Conservation (phyloP, 2,329 filamentous ascomycete genomes). For the Coniochaeta sp. region DNA sequence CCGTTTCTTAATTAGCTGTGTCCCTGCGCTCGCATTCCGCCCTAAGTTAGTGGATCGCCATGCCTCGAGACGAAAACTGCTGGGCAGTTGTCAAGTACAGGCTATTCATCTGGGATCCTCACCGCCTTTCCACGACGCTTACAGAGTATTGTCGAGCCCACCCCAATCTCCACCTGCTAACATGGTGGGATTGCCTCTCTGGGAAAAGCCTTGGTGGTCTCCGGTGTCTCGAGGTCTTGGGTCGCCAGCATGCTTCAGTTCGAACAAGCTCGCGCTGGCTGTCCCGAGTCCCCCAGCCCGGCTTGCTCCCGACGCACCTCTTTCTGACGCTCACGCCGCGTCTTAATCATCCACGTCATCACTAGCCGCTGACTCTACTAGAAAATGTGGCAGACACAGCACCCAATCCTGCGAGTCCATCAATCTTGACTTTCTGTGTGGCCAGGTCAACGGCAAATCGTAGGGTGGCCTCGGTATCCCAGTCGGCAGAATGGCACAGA, state of each 20-base stretch:
- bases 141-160: neutral
- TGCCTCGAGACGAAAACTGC: neutral
- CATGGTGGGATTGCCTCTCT: neutral
- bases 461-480: conserved; percentile 36
- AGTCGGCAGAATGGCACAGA: conserved; percentile 38
- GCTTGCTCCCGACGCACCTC: neutral
- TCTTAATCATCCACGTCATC: conserved; percentile 2
- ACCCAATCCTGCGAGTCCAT: conserved; percentile 53
- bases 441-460: conserved; percentile 59
- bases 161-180: neutral
- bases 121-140: neutral
- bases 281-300: neutral
- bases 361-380: neutral
- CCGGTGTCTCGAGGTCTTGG: neutral
- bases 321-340: neutral
- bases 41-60: neutral
- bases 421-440: conserved; percentile 58
- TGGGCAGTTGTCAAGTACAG: too few species aligned
- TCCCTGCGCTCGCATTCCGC: neutral
- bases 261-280: neutral
- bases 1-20: neutral
- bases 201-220: neutral
- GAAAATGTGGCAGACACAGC: neutral
- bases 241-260: neutral
- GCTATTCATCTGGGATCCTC: neutral